Evolutionary conservation across 768 basidiomycete genomes (phyloP).

Genomic region (Phaeotremella skinneri): DNA sequence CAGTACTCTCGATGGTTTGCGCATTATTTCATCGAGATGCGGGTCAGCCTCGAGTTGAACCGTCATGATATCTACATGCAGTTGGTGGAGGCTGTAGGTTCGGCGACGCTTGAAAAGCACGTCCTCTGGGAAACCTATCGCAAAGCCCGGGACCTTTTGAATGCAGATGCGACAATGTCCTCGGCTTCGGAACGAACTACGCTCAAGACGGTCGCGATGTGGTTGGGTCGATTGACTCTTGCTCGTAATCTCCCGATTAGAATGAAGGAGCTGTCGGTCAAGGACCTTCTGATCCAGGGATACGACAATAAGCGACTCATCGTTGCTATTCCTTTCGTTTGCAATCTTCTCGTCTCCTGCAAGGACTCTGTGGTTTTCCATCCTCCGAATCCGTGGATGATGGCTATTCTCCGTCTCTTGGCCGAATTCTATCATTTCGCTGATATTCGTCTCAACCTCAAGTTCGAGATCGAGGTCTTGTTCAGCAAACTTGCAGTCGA

Average conservation of each 20-base stretch:
- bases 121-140: slow-evolving; percentile 91
- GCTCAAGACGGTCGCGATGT: slow-evolving; percentile 90
- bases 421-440: slow-evolving; percentile 97
- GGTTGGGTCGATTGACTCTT: slow-evolving; percentile 90
- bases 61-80: slow-evolving; percentile 93
- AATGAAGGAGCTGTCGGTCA: slow-evolving; percentile 90
- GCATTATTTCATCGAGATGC: slow-evolving; percentile 93
- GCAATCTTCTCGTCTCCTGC: slow-evolving; percentile 91
- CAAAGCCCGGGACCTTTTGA: slow-evolving; percentile 80
- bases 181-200: slow-evolving; percentile 78
- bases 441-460: slow-evolving; percentile 91
- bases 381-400: slow-evolving; percentile 97
- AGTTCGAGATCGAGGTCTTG: slow-evolving; percentile 96
- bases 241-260: slow-evolving; percentile 89
- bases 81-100: slow-evolving; percentile 79
- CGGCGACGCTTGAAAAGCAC: slow-evolving; percentile 65
- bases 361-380: slow-evolving; percentile 87
- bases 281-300: slow-evolving; percentile 93
- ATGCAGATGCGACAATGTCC: slow-evolving; percentile 84
- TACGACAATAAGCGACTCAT: slow-evolving; percentile 86
- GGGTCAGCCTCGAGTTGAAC: slow-evolving; percentile 93
- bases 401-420: slow-evolving; percentile 87
- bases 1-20: slow-evolving; percentile 92
- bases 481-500: slow-evolving; percentile 89
- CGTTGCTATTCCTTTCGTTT: slow-evolving; percentile 95